phyloP scores from a whole-genome alignment of 163 green algal genomes.

The Chlamydomonas reinhardtii region DNA sequence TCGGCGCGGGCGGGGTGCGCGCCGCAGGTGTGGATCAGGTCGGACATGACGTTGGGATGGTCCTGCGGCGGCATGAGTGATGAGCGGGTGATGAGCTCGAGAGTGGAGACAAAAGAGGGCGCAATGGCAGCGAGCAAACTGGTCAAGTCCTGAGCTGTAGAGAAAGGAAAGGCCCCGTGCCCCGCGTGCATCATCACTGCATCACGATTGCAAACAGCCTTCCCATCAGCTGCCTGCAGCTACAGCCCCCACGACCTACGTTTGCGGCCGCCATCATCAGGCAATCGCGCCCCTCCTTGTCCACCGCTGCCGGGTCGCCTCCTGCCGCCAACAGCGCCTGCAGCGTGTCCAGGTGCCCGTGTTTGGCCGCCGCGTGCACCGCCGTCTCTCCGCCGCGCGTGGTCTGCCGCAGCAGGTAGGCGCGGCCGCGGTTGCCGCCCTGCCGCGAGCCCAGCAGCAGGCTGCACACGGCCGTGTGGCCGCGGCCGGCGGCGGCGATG shows the following conservation, averaged over 20 bases:
- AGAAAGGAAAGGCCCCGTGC: no score
- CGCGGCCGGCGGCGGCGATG: slow-evolving; percentile 31
- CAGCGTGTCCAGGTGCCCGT: slow-evolving; percentile 47
- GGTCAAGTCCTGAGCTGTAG: no score
- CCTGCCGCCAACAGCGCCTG: slow-evolving; percentile 16
- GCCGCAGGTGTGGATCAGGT: slow-evolving; percentile 16
- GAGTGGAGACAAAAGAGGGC: no score
- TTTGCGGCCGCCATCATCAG: slow-evolving; percentile 42
- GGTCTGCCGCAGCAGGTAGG: slow-evolving; percentile 36
- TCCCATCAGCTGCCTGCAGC: neutral
- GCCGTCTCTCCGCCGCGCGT: slow-evolving; percentile 41
- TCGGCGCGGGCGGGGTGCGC: slow-evolving; percentile 6
- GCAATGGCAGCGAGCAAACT: no score
- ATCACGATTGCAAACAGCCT: no score
- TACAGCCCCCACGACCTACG: neutral
- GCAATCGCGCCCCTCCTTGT: slow-evolving; percentile 21
- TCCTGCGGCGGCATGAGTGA: no score
- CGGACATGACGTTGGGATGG: slow-evolving; percentile 25
- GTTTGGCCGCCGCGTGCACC: slow-evolving; percentile 47
- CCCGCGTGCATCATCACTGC: no score
- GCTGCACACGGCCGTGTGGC: slow-evolving; percentile 35
- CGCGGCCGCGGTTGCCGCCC: slow-evolving; percentile 34
- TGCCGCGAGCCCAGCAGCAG: slow-evolving; percentile 41
- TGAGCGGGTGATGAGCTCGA: no score
- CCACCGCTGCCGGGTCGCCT: neutral